Percentiles rank a stretch among this genome's conserved stretches.
Conservation (phyloP, 139 green algal genomes). For the Trebouxia sp. region DNA sequence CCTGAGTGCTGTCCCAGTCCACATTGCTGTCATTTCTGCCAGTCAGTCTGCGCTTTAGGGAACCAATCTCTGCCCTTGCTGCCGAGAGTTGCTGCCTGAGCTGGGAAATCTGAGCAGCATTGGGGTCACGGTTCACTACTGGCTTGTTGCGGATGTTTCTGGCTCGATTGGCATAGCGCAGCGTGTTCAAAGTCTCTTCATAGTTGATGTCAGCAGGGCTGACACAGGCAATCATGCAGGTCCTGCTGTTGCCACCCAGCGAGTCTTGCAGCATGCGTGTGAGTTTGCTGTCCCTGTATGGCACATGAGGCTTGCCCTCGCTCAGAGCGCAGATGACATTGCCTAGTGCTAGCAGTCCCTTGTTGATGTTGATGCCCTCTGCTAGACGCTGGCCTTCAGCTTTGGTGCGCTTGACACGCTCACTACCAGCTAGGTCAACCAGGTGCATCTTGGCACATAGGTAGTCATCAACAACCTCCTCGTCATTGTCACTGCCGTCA, state of each 20-base stretch:
- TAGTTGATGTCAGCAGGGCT: constrained; percentile 86
- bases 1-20: constrained; percentile 13
- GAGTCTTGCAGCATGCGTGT: constrained; percentile 94
- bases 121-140: constrained; percentile 87
- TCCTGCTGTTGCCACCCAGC: constrained; percentile 92
- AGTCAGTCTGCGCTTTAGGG: constrained; percentile 41
- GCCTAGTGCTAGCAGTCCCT: constrained; percentile 91
- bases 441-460: constrained; percentile 95
- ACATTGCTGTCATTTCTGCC: not conserved
- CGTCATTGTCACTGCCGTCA: constrained; percentile 39
- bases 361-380: constrained; percentile 82
- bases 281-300: constrained; percentile 94
- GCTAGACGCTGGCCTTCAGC: constrained; percentile 77
- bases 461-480: constrained; percentile 66
- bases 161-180: constrained; percentile 84
- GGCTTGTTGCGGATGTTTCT: constrained; percentile 96
- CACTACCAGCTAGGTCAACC: constrained; percentile 87
- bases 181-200: constrained; percentile 89
- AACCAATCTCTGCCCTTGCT: constrained; percentile 54
- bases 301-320: constrained; percentile 79
- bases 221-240: constrained; percentile 94
- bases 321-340: constrained; percentile 97
- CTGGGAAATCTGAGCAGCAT: constrained; percentile 71
- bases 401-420: constrained; percentile 93
- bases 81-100: constrained; percentile 76